Conservation (phyloP, 2,329 filamentous ascomycete species). For the Penicillium sp. region DNA sequence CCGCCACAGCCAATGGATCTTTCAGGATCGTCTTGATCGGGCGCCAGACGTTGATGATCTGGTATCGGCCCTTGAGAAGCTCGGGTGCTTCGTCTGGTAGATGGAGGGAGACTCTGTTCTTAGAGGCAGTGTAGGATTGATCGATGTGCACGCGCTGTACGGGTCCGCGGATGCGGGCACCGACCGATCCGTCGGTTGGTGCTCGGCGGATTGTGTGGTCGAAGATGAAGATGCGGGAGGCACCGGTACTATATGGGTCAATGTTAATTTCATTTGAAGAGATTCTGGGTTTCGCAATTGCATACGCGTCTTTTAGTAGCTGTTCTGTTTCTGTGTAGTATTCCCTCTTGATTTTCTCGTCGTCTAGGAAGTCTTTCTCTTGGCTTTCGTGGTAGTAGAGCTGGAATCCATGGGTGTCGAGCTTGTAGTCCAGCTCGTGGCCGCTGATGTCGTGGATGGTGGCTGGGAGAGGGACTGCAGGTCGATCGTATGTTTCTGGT, state of each 20-base stretch:
- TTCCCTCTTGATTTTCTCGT: conserved; percentile 39
- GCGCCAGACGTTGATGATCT: conserved; percentile 55
- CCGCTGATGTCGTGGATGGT: conserved; percentile 44
- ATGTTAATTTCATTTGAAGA: neutral
- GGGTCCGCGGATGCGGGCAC: conserved; percentile 40
- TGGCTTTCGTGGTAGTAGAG: conserved; percentile 41
- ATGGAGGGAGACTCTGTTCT: conserved; percentile 44
- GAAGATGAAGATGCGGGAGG: conserved; percentile 48
- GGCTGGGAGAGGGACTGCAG: conserved; percentile 38
- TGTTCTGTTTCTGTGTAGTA: conserved; percentile 51
- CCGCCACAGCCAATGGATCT: conserved; percentile 55
- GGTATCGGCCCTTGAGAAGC: conserved; percentile 45
- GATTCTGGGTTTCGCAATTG: neutral
- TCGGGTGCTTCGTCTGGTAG: conserved; percentile 44
- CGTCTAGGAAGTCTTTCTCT: conserved; percentile 42
- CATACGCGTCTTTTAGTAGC: conserved; percentile 43
- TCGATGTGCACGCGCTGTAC: conserved; percentile 54
- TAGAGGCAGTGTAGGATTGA: conserved; percentile 47
- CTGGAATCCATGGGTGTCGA: conserved; percentile 49
- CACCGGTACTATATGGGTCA: conserved; percentile 36
- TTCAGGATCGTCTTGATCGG: conserved; percentile 50
- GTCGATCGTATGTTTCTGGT: conserved; percentile 44
- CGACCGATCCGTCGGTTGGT: conserved; percentile 31
- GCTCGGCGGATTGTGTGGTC: conserved; percentile 50
- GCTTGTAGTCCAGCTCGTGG: conserved; percentile 42